Base-by-base conservation (phyloP, 192 early-diverging fungal genomes). In the Chytriomyces sp. region DNA sequence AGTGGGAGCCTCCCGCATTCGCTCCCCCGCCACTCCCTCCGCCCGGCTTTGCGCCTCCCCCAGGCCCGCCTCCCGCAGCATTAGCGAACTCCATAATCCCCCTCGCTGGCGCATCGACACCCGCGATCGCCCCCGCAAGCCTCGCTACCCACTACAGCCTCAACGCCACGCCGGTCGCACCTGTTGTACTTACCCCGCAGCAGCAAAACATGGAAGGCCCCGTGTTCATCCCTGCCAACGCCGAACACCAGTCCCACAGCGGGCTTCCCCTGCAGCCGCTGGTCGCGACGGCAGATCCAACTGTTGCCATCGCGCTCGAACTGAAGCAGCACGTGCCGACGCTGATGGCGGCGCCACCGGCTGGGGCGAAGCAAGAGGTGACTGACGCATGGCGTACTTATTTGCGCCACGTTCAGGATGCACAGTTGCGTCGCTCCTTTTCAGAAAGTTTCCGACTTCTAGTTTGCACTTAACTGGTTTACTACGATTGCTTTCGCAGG, bases 401-500 rank as follows among this genome's bases (percentile, higher is more conserved):
- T 39, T 55, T 77, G 40, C 70, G 70, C 54, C 10, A 39, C 37
- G 64, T 77, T 49, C 75, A 77, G 41, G 75, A 77, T 65, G 75
- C 69, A 12, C 75, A 77, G 68, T 70, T 70, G 68, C 57, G 68
- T 70, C 32, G 14, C 54, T 25, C 17, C 28, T 10, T 56, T 26
- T 22, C 10, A 26, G 10, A 22, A 17, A 22, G 26, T 26, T 56
- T 26, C 6, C 26, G 25, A 56, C 10, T 26, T 25, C 10, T n/a
- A n/a, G n/a, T n/a, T n/a, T n/a, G n/a, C n/a, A n/a, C n/a, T n/a
- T n/a, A 58, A 3, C n/a, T 2, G 28, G 17, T 58, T 25, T 28
- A 14, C 28, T 14, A 28, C 33, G 31, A 10, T 31, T 31, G 8
- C 3, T 37, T 37, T 3, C 33, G 39, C 39, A 70, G 68, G 56